phyloP scores from a whole-genome alignment of 371 early-diverging fungal genomes.

The Gilbertella persicaria region DNA sequence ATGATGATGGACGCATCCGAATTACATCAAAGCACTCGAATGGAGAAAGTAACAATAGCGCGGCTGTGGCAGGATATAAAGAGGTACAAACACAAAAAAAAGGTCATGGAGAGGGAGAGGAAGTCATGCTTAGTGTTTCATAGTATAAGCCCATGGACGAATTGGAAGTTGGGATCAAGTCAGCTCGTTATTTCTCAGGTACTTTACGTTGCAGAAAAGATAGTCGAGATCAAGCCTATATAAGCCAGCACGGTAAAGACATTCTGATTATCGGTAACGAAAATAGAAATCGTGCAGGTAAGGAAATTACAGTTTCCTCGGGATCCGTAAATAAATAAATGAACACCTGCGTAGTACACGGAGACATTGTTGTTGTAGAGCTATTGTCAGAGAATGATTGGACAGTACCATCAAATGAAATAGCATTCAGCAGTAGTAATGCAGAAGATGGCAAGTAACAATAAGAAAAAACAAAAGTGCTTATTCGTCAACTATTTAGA shows the following conservation, averaged over 20 bases:
- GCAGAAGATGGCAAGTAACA: slow-evolving; percentile 41
- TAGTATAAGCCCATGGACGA: slow-evolving; percentile 64
- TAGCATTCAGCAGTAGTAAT: slow-evolving; percentile 49
- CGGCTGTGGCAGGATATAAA: slow-evolving; percentile 46
- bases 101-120: neutral
- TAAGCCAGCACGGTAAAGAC: slow-evolving; percentile 51
- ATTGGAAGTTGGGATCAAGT: slow-evolving; percentile 62
- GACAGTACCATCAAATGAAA: slow-evolving; percentile 54
- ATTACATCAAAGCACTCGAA: slow-evolving; percentile 10
- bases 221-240: slow-evolving; percentile 59
- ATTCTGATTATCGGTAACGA: slow-evolving; percentile 71
- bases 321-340: neutral
- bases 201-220: slow-evolving; percentile 51
- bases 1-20: slow-evolving; percentile 37
- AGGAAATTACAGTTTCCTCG: neutral
- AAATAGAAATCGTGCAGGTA: slow-evolving; percentile 75
- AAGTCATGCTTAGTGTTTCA: neutral
- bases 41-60: slow-evolving; percentile 21
- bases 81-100: slow-evolving; percentile 37
- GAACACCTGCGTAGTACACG: slow-evolving; percentile 56
- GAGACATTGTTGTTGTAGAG: slow-evolving; percentile 83
- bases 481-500: slow-evolving; percentile 8
- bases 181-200: slow-evolving; percentile 56
- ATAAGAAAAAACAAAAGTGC: neutral
- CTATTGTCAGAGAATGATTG: slow-evolving; percentile 67